Evolutionary conservation across 164 flowering plant species (phyloP).

Genomic region (Macadamia tetraphylla): DNA sequence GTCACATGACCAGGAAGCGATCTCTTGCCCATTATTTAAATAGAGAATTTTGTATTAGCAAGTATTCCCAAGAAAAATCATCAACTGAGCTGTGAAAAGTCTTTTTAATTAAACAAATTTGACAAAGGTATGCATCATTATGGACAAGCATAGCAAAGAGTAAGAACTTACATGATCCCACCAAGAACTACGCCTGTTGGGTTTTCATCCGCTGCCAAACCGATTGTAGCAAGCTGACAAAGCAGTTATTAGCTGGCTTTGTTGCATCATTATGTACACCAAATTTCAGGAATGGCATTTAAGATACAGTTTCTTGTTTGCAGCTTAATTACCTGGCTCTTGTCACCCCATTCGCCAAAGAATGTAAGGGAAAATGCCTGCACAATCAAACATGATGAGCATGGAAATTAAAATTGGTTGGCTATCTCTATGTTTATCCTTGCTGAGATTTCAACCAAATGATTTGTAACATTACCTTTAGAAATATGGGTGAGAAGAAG

Average conservation of each 20-base stretch:
- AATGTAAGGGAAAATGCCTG: conserved; percentile 98
- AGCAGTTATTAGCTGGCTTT: background rate
- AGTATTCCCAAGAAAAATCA: too few species aligned
- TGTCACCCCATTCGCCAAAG: conserved; percentile 99
- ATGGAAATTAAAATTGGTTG: conserved; percentile 3
- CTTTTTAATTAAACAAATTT: too few species aligned
- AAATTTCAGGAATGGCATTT: too few species aligned
- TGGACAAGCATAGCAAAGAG: too few species aligned
- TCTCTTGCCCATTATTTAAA: too few species aligned
- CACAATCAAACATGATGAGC: background rate
- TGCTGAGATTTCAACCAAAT: background rate
- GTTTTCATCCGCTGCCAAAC: conserved; percentile 96
- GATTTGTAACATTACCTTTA: conserved; percentile 49
- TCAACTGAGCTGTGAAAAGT: too few species aligned
- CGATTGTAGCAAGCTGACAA: conserved; percentile 90
- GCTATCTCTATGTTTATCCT: background rate
- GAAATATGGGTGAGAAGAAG: conserved; percentile 85
- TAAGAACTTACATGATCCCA: conserved; percentile 67
- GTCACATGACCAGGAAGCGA: too few species aligned
- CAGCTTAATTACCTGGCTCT: conserved; percentile 70
- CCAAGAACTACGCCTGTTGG: conserved; percentile 99
- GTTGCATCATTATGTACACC: too few species aligned
- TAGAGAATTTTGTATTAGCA: too few species aligned
- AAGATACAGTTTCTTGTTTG: background rate
- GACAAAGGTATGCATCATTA: too few species aligned